Percentiles rank a stretch among this genome's conserved stretches.
These are phyloP conservation scores for Fusarium globosum DNA, from an alignment of 2,329 filamentous ascomycete species.

Conservation along the genomic window DNA sequence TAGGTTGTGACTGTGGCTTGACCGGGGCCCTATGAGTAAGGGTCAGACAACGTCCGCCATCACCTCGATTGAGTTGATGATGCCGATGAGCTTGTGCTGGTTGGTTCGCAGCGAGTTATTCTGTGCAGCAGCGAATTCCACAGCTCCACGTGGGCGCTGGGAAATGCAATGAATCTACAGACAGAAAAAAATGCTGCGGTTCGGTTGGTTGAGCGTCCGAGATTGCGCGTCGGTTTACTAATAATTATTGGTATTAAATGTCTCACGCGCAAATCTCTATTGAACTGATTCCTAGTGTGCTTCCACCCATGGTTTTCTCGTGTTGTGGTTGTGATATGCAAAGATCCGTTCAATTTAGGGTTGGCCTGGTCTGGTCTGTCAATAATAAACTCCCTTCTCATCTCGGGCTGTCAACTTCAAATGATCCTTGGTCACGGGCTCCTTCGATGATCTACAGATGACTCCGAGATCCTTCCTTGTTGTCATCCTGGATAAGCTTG, in stretches of 20 bases:
- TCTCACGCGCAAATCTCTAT: conserved; percentile 20
- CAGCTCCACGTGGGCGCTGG: conserved; percentile 42
- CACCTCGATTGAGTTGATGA: conserved; percentile 6
- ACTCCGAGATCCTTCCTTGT: conserved; percentile 23
- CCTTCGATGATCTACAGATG: conserved; percentile 31
- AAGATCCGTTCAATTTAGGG: conserved; percentile 1
- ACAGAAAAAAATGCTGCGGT: conserved; percentile 10
- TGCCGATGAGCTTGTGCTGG: conserved; percentile 10
- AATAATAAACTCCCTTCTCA: conserved; percentile 5
- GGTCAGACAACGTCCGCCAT: conserved; percentile 9
- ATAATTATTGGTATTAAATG: conserved; percentile 20
- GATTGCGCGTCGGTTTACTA: conserved; percentile 38
- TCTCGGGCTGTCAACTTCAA: conserved; percentile 6
- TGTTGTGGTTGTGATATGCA: conserved; percentile 10
- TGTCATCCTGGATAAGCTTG: not conserved
- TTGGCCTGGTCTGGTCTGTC: not conserved
- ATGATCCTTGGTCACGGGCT: conserved; percentile 14
- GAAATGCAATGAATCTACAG: conserved; percentile 9
- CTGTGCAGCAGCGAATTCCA: conserved; percentile 40
- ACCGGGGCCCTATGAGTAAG: conserved; percentile 11
- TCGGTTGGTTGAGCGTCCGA: conserved; percentile 33
- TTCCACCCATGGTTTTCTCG: conserved; percentile 28
- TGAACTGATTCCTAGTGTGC: not conserved
- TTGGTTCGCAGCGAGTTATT: conserved; percentile 17
- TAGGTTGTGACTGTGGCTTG: conserved; percentile 25